Evolutionary conservation across 1,284 basidiomycete species (phyloP).

Genomic region (Trametes hirsuta): DNA sequence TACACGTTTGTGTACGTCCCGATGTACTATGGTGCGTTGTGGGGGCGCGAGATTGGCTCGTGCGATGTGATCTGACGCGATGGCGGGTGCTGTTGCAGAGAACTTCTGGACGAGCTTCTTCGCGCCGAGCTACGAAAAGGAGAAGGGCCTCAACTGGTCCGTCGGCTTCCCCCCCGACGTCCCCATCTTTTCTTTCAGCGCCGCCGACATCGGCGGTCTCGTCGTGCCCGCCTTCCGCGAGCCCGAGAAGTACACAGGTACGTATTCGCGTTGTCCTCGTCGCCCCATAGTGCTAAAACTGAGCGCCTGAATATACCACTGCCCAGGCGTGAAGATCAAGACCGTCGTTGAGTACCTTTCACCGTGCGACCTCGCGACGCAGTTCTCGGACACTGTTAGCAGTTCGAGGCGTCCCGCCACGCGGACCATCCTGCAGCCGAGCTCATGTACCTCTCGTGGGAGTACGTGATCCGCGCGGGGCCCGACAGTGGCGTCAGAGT

Average conservation of each 20-base stretch:
- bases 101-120: conserved; percentile 17
- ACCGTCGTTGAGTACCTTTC: conserved; percentile 10
- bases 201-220: conserved; percentile 6
- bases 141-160: conserved; percentile 14
- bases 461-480: conserved; percentile 5
- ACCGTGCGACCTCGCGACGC: conserved; percentile 3
- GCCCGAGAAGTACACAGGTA: conserved; percentile 9
- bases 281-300: neutral
- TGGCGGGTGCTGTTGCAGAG: neutral
- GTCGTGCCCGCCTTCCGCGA: conserved; percentile 15
- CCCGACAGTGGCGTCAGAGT: conserved; percentile 11
- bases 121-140: conserved; percentile 13
- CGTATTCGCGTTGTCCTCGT: neutral
- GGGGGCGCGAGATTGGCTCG: neutral
- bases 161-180: conserved; percentile 10
- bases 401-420: conserved; percentile 10
- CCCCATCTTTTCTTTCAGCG: conserved; percentile 14
- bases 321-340: conserved; percentile 11
- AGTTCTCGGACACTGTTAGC: conserved; percentile 12
- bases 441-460: conserved; percentile 14
- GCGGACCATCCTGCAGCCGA: conserved; percentile 12
- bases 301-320: neutral
- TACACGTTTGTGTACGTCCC: conserved; percentile 14
- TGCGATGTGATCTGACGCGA: neutral
- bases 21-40: conserved; percentile 12